phyloP scores from a whole-genome alignment of 1,139 yeast genomes.

The Lodderomyces orthopsilosis region DNA sequence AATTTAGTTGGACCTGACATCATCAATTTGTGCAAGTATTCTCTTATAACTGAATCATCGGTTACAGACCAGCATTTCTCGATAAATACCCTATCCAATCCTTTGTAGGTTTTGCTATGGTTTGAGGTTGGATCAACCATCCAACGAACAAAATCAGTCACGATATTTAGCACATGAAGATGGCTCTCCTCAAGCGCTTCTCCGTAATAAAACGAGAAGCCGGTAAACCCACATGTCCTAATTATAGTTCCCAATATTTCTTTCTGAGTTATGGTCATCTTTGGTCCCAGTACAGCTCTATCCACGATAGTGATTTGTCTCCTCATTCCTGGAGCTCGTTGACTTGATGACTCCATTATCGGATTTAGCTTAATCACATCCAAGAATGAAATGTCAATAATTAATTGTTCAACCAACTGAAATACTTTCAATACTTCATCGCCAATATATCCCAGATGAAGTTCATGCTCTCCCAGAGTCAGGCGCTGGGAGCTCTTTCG shows the following conservation, averaged over 20 bases:
- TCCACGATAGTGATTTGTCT: constrained; percentile 15
- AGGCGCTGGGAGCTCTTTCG: constrained; percentile 11
- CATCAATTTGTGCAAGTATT: constrained; percentile 14
- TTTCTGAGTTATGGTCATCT: constrained; percentile 13
- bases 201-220: constrained; percentile 26
- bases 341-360: neutral
- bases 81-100: constrained; percentile 14
- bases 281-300: constrained; percentile 19
- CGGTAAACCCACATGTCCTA: constrained; percentile 13
- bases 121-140: constrained; percentile 7
- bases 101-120: constrained; percentile 2
- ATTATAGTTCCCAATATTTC: constrained; percentile 15
- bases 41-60: constrained; percentile 26
- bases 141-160: constrained; percentile 20
- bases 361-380: constrained; percentile 12
- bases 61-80: constrained; percentile 36
- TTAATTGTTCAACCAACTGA: constrained; percentile 10
- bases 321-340: neutral
- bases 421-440: constrained; percentile 10
- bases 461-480: constrained; percentile 11
- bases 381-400: constrained; percentile 16
- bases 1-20: neutral
- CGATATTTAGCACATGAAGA: constrained; percentile 22
- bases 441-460: constrained; percentile 10
- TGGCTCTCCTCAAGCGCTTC: constrained; percentile 30